These are phyloP conservation scores for Calonectria naviculata DNA, from an alignment of 2,329 filamentous ascomycete species.

Conservation along the genomic window DNA sequence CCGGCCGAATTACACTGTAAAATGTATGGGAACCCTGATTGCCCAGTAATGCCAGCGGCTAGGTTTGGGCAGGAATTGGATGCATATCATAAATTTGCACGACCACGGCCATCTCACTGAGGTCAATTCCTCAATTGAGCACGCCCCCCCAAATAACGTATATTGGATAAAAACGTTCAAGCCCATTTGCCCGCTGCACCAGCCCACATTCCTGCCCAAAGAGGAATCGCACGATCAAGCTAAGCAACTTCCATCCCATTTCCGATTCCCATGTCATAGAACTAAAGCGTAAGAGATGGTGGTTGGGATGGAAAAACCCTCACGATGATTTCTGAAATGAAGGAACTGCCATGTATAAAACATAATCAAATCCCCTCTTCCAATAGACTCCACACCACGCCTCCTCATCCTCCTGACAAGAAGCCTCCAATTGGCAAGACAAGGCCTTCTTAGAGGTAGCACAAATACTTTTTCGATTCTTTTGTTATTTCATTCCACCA, in stretches of 20 bases:
- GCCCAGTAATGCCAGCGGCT: not conserved
- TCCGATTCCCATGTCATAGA: not conserved
- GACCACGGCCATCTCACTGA: too few species aligned
- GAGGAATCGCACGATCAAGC: not conserved
- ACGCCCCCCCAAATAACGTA: not conserved
- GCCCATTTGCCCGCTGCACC: not conserved
- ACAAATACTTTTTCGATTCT: not conserved
- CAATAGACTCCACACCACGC: not conserved
- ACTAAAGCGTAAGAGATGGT: not conserved
- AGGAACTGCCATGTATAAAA: not conserved
- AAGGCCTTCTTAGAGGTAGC: not conserved
- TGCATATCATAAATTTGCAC: not conserved
- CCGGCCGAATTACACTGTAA: not conserved
- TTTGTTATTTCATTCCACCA: not conserved
- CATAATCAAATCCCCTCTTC: not conserved
- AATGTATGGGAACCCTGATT: not conserved
- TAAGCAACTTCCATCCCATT: not conserved
- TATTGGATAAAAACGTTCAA: not conserved
- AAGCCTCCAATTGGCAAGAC: not conserved
- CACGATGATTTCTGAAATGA: not conserved
- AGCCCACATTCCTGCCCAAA: not conserved
- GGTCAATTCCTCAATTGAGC: not conserved
- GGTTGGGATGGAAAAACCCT: not conserved
- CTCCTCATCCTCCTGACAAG: not conserved
- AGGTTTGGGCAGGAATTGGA: too few species aligned